Percentiles rank a stretch among this genome's conserved stretches.
These are phyloP conservation scores for Vitis amurensis DNA, from an alignment of 164 flowering plant species.

Conservation along the genomic window DNA sequence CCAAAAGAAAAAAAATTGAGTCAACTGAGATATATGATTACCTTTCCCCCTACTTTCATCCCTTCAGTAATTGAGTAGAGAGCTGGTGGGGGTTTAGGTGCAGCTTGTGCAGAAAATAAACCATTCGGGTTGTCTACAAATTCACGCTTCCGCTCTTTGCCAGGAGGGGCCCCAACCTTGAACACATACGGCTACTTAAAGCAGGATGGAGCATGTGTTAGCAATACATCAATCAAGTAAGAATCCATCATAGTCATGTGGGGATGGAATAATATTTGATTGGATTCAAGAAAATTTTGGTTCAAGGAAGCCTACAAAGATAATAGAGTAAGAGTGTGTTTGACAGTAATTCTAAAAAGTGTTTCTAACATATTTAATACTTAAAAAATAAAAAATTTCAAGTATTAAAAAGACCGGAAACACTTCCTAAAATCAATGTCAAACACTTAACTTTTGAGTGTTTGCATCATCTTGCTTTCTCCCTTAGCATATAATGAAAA, in stretches of 20 bases:
- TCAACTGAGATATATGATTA: constrained; percentile 5
- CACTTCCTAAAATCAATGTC: no score
- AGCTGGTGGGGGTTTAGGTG: constrained; percentile 94
- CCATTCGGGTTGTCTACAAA: constrained; percentile 89
- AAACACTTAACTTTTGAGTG: no score
- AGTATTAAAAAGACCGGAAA: no score
- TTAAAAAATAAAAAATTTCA: no score
- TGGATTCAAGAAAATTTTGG: not conserved
- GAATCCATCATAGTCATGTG: not conserved
- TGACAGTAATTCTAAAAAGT: no score
- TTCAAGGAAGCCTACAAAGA: not conserved
- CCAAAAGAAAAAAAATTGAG: not conserved
- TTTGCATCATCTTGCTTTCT: no score
- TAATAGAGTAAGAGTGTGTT: no score
- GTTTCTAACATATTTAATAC: no score
- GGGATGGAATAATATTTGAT: not conserved
- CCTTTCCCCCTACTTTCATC: constrained; percentile 96
- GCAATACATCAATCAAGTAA: not conserved
- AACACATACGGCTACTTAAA: constrained; percentile 80
- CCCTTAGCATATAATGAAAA: no score
- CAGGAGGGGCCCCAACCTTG: constrained; percentile 86
- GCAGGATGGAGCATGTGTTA: constrained; percentile 4
- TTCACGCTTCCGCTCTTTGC: constrained; percentile 90
- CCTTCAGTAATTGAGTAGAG: constrained; percentile 81
- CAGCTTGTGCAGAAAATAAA: constrained; percentile 92